Evolutionary conservation across 208 protist genomes (phyloP).

Genomic region (Acanthamoeba royreba): DNA sequence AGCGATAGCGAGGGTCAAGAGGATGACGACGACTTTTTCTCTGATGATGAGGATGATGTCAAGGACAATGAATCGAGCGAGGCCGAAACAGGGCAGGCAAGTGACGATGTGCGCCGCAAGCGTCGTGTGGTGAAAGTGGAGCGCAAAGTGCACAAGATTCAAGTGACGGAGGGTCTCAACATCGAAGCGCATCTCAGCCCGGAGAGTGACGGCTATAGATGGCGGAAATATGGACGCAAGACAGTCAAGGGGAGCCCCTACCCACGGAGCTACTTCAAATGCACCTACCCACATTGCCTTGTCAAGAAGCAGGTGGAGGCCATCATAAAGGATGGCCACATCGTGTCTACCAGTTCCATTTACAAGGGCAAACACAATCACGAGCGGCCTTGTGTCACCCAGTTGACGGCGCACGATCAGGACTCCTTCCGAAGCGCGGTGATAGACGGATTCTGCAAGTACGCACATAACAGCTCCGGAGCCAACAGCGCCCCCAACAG

Average conservation of each 20-base stretch:
- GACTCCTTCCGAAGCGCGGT: background rate
- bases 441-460: background rate
- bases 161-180: background rate
- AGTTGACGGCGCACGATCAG: constrained; percentile 16
- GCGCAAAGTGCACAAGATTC: background rate
- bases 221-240: constrained; percentile 51
- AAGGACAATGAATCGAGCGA: background rate
- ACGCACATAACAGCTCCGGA: background rate
- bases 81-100: background rate
- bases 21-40: background rate
- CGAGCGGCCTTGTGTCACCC: background rate
- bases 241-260: constrained; percentile 29
- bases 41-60: background rate
- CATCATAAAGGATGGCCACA: background rate
- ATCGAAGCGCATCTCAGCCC: background rate
- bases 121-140: background rate
- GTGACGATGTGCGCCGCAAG: background rate
- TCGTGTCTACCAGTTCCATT: background rate
- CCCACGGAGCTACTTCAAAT: constrained; percentile 37
- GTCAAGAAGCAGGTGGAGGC: constrained; percentile 44
- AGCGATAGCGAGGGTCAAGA: too few species aligned
- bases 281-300: constrained; percentile 22
- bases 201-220: constrained; percentile 26
- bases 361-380: constrained; percentile 25
- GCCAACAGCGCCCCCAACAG: background rate